These are phyloP conservation scores for Spinacia oleracea DNA, from an alignment of 179 eudicot genomes.

Conservation along the genomic window DNA sequence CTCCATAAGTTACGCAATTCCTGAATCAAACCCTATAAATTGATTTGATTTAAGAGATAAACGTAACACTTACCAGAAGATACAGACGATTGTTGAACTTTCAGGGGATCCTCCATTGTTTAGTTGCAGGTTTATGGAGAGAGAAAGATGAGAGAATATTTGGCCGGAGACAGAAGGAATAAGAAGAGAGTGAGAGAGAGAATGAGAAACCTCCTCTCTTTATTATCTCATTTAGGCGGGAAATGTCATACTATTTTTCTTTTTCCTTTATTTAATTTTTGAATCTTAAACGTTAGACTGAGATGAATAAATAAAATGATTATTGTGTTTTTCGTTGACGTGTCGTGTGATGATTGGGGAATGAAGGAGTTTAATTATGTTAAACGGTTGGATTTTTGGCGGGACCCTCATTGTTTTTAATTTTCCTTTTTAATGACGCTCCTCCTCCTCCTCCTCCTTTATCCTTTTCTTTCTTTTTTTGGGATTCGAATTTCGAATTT, in stretches of 20 bases:
- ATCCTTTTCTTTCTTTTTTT: neutral
- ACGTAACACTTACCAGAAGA: slow-evolving; percentile 18
- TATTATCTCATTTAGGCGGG: slow-evolving; percentile 24
- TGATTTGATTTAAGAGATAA: neutral
- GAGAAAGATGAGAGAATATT: neutral
- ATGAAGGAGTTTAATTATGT: neutral
- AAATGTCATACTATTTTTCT: neutral
- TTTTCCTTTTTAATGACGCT: slow-evolving; percentile 22
- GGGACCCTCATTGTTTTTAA: slow-evolving; percentile 22
- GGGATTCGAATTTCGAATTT: slow-evolving; percentile 23
- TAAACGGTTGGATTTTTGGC: slow-evolving; percentile 32
- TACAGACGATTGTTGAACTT: slow-evolving; percentile 23
- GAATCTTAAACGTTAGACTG: neutral
- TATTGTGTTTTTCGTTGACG: neutral
- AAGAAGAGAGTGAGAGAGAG: neutral
- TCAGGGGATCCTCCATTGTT: slow-evolving; percentile 32
- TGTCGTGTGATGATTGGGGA: slow-evolving; percentile 1
- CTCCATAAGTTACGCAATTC: neutral
- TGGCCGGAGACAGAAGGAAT: neutral
- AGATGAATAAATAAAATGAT: neutral
- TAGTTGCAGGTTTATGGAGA: neutral
- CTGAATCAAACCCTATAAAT: neutral
- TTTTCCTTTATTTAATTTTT: neutral
- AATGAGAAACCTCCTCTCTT: slow-evolving; percentile 16
- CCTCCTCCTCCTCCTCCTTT: slow-evolving; percentile 15